phyloP scores from a whole-genome alignment of 2,329 filamentous ascomycete genomes.

The Cercospora sp. region DNA sequence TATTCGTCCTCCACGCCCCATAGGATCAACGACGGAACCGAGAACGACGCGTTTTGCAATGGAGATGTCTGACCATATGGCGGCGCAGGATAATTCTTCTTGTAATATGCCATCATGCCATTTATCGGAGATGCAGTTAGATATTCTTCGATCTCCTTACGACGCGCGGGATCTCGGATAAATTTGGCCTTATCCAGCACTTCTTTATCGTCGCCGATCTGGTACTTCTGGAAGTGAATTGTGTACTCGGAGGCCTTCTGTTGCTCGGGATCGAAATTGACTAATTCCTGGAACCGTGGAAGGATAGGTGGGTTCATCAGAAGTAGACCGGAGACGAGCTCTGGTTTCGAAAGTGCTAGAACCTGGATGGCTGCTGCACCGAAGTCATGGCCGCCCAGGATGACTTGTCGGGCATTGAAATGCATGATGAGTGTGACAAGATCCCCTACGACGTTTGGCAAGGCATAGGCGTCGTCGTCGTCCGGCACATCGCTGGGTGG shows the following conservation, averaged over 20 bases:
- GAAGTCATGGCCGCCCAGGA: conserved; percentile 1
- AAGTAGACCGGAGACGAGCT: conserved; percentile 7
- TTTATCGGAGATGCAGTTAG: conserved; percentile 8
- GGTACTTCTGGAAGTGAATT: conserved; percentile 2
- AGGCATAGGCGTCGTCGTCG: not conserved
- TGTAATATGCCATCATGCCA: conserved; percentile 16
- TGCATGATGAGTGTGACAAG: not conserved
- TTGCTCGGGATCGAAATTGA: conserved; percentile 13
- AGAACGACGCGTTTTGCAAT: not conserved
- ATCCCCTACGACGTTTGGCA: conserved; percentile 4
- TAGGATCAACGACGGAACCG: not conserved
- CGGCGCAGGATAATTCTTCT: conserved; percentile 9
- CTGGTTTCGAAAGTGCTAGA: not conserved
- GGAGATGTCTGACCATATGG: conserved; percentile 9
- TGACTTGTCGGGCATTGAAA: not conserved
- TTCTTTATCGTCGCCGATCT: conserved; percentile 11
- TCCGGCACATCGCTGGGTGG: conserved; percentile 2
- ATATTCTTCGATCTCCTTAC: conserved; percentile 10
- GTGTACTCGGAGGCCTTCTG: conserved; percentile 12
- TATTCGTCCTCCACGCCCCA: conserved; percentile 5
- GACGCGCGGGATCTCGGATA: conserved; percentile 7
- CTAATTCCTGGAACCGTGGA: not conserved
- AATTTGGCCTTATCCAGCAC: conserved; percentile 2
- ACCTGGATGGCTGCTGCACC: not conserved
- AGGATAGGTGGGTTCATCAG: conserved; percentile 1